A percentile compares a stretch with the other conserved stretches of the same genome.
Conservation (phyloP, 202 grass and related monocot species). For the Dendrocalamus latiflorus region DNA sequence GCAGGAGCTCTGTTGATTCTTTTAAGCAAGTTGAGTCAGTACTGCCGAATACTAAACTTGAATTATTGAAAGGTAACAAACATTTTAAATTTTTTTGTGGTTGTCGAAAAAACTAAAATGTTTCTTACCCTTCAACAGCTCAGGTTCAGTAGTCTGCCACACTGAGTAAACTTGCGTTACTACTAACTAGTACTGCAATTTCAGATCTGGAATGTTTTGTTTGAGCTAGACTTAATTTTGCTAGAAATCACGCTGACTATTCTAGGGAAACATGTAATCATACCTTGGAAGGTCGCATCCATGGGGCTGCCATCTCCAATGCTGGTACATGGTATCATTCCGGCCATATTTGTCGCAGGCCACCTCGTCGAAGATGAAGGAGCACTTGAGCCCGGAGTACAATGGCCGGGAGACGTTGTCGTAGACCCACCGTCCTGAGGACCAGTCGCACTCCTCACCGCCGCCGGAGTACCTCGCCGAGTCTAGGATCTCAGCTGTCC, state of each 20-base stretch:
- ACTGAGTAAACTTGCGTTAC: neutral
- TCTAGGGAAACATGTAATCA: neutral
- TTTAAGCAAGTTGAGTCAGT: neutral
- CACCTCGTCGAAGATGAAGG: slow-evolving; percentile 80
- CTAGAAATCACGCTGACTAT: neutral
- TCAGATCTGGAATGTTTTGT: neutral
- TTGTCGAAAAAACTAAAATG: neutral
- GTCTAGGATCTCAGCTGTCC: slow-evolving; percentile 14
- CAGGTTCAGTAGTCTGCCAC: neutral
- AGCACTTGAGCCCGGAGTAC: slow-evolving; percentile 54
- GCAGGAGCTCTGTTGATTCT: neutral
- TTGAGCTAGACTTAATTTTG: neutral
- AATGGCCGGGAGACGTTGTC: slow-evolving; percentile 53
- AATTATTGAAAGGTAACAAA: neutral
- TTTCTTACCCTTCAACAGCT: neutral
- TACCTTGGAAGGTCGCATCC: slow-evolving; percentile 84
- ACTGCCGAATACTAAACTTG: neutral
- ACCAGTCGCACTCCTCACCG: slow-evolving; percentile 47
- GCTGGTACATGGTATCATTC: slow-evolving; percentile 68
- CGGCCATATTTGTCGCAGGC: slow-evolving; percentile 90
- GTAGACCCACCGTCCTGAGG: slow-evolving; percentile 68
- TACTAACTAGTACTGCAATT: neutral
- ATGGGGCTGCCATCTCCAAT: slow-evolving; percentile 92
- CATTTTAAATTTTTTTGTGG: neutral
- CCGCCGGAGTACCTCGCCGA: too few relatives aligned